These are phyloP conservation scores for Neofusicoccum sp. DNA, from an alignment of 2,329 filamentous ascomycete species.

Conservation along the genomic window DNA sequence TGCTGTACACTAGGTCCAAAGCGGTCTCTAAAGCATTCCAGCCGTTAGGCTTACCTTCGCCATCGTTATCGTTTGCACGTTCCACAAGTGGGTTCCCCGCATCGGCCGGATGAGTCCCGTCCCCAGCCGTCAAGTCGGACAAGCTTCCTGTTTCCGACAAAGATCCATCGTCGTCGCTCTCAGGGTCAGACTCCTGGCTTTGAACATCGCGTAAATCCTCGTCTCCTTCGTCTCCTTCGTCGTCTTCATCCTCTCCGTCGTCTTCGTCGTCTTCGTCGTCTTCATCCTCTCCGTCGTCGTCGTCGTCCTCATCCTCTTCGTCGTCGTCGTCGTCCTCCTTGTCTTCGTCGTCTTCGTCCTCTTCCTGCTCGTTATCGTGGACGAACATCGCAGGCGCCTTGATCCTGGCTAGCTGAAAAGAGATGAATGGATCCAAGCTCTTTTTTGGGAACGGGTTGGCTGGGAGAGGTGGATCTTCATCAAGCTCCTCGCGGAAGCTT, in stretches of 20 bases:
- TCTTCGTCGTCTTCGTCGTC: background rate
- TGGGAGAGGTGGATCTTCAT: background rate
- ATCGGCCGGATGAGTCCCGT: background rate
- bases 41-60: background rate
- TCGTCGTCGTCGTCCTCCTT: background rate
- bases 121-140: background rate
- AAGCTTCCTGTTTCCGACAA: background rate
- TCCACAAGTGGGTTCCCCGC: background rate
- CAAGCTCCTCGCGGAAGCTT: background rate
- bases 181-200: background rate
- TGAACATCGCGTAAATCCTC: background rate
- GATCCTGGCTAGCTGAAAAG: background rate
- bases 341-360: too few relatives aligned
- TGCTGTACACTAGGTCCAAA: slow-evolving; percentile 2
- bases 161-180: background rate
- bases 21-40: background rate
- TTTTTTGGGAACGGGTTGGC: background rate
- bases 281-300: background rate
- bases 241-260: background rate
- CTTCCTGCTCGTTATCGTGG: too few relatives aligned
- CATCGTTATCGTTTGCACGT: background rate
- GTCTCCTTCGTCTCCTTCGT: background rate
- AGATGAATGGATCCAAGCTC: background rate
- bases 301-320: too few relatives aligned
- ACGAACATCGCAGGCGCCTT: background rate